These are phyloP conservation scores for Cryptococcus sp. DNA, from an alignment of 1,284 basidiomycete genomes.

Conservation along the genomic window DNA sequence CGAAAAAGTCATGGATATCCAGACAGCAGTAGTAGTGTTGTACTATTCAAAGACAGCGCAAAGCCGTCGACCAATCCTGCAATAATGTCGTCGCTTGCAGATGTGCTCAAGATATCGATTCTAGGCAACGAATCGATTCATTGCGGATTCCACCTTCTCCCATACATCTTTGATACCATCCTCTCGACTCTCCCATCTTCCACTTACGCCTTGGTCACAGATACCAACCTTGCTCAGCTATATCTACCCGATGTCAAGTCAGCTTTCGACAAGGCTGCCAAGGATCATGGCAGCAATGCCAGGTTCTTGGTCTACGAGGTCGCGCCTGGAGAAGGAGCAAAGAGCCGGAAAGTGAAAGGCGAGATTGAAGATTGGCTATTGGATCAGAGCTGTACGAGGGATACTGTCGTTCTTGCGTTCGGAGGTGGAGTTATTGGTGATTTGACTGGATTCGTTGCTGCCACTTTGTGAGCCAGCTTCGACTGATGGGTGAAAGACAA, in stretches of 20 bases:
- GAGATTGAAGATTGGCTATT: conserved; percentile 92
- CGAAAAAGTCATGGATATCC: too few species aligned
- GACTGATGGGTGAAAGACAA: background rate
- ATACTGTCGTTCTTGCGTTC: conserved; percentile 88
- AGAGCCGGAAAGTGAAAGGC: conserved; percentile 87
- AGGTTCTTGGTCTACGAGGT: conserved; percentile 77
- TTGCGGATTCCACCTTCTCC: conserved; percentile 83
- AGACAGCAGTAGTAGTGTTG: too few species aligned
- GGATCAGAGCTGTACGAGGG: conserved; percentile 81
- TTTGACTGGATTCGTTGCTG: conserved; percentile 90
- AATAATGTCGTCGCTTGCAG: conserved; percentile 30
- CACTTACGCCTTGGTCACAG: conserved; percentile 89
- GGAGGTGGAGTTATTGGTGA: conserved; percentile 97
- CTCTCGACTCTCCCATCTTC: conserved; percentile 71
- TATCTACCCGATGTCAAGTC: conserved; percentile 66
- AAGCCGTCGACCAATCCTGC: too few species aligned
- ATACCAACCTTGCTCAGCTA: conserved; percentile 77
- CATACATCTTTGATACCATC: conserved; percentile 79
- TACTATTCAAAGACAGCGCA: too few species aligned
- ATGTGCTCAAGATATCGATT: conserved; percentile 64
- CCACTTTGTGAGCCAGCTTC: conserved; percentile 75
- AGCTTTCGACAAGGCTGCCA: conserved; percentile 59
- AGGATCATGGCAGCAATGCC: conserved; percentile 49
- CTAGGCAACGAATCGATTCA: conserved; percentile 83
- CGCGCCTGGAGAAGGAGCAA: conserved; percentile 86